Evolutionary conservation across 495 filamentous ascomycete species (phyloP), one percentile per base, ranked within the genome.

Genomic region (Penicillium diatomitis): DNA sequence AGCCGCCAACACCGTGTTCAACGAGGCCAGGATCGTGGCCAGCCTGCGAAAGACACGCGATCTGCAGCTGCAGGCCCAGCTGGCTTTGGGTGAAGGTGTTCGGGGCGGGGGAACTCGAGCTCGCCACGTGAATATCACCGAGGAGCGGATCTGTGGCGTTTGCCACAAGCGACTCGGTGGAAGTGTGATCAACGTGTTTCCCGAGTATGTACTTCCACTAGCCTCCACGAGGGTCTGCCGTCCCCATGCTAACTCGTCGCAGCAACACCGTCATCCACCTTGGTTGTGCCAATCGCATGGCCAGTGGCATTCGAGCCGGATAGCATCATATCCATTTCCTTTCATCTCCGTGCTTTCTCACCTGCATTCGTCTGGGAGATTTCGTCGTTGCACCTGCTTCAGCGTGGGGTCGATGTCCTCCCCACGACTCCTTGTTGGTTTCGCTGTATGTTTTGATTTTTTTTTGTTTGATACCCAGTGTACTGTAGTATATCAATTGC

Each of bases 101-200:
- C 66, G 66, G 11, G 62, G 66, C 7, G 68, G 66, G 46, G 73
- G 70, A 6, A 81, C 80, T 0, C 70, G 83, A 53, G 88, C 85
- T 57, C 72, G 86, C 48, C 73, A 83, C 52, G 88, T 95, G 32
- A 78, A 88, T 6, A 79, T 98, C 49, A 75, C 72, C 2, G 91
- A 98, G 56, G 90, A 96, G 54, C 76, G 87, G 49, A 84, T 92
- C 27, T 98, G 92, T 63, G 82, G 85, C 8, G 85, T 92, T 35
- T 98, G 92, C 62, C 84, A 95, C 64, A 96, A 96, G 70, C 70
- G 92, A 48, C 76, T 98, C 52, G 92, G 94, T 5, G 82, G 87
- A 9, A 92, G 85, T 65, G 92, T 94, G 12, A 85, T 97, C 45
- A 79, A 82, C 61, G 82, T 86, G 47, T 78, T 81, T 60, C 81